Evolutionary conservation across 768 basidiomycete genomes (phyloP), one percentile per base, ranked within the genome.

Genomic region (Rhizopogon vinicolor): DNA sequence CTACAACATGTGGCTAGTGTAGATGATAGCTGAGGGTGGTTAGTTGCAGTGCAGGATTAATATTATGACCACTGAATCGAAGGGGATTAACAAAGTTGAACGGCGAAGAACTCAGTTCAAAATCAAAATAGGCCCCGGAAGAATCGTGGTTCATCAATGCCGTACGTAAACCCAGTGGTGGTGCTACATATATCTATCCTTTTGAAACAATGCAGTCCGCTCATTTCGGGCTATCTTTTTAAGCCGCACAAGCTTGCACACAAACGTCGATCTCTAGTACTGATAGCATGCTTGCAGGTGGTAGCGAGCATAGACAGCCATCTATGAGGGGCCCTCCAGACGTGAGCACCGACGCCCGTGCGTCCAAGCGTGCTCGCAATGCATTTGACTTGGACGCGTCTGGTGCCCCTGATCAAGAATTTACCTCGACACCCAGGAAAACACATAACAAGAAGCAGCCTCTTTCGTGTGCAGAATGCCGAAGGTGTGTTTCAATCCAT

Each of bases 391-490:
- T 63, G 29, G 55, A 61, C 25, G 35, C 19, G 7, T 18, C 41
- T 25, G 31, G n/a, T 5, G 39, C 59, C 57, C 57, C 59, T 60
- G 59, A 37, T 37, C 35, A 60, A n/a, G 59, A 58, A 33, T 33
- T 45, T 22, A 28, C 16, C 39, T 19, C 53, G n/a, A 37, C 59
- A 8, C 33, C 51, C 41, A 58, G 53, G 43, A 62, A 62, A 40
- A 52, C 50, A 4, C 62, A 59, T 44, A 29, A 61, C 53, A 70
- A 72, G 62, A 70, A 70, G 61, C 67, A 79, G 37, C 81, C 83
- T 25, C 69, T 85, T 19, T 84, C 83, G 0, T 85, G 83, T 57
- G 83, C 82, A 59, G 83, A 85, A 69, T 85, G 83, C 64, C 72
- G 83, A 61, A 75, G 83, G 82, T 78, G 59, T 62, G 76, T 60